Evolutionary conservation across 2,329 filamentous ascomycete genomes (phyloP).

Genomic region (Botryotinia globosa): DNA sequence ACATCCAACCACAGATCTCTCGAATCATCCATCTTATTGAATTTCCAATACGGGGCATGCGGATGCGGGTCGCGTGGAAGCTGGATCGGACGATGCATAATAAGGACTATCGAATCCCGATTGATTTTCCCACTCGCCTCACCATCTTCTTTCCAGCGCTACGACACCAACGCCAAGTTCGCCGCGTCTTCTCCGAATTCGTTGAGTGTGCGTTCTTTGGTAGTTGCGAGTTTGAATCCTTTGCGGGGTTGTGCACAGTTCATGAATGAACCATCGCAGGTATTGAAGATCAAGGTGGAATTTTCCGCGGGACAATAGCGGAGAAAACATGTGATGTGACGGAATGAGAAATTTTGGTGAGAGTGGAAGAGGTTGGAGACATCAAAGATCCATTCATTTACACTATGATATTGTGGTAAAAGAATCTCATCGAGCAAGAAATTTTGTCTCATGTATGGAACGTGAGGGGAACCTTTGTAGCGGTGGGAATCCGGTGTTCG

Average conservation of each 20-base stretch:
- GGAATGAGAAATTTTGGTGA: neutral
- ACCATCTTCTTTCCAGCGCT: neutral
- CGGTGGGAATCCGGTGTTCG: neutral
- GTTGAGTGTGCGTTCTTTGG: rapidly evolving
- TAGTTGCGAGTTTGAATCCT: neutral
- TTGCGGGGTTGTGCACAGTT: neutral
- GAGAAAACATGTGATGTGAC: neutral
- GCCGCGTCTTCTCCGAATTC: neutral
- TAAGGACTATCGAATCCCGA: neutral
- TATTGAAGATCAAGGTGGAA: neutral
- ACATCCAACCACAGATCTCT: neutral
- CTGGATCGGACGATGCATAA: neutral
- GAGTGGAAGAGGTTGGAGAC: neutral
- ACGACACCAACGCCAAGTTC: neutral
- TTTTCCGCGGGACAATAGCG: neutral
- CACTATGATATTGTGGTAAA: neutral
- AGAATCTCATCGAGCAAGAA: neutral
- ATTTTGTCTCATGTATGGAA: neutral
- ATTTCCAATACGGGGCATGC: neutral
- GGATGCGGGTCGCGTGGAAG: neutral
- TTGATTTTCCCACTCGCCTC: neutral
- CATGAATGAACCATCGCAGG: neutral
- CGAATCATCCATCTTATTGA: neutral
- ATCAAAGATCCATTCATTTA: neutral
- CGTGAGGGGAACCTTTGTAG: neutral